A percentile compares a stretch with the other conserved stretches of the same genome.
These are phyloP conservation scores for Podospora pseudoanserina DNA, from an alignment of 495 filamentous ascomycete genomes.

Conservation along the genomic window DNA sequence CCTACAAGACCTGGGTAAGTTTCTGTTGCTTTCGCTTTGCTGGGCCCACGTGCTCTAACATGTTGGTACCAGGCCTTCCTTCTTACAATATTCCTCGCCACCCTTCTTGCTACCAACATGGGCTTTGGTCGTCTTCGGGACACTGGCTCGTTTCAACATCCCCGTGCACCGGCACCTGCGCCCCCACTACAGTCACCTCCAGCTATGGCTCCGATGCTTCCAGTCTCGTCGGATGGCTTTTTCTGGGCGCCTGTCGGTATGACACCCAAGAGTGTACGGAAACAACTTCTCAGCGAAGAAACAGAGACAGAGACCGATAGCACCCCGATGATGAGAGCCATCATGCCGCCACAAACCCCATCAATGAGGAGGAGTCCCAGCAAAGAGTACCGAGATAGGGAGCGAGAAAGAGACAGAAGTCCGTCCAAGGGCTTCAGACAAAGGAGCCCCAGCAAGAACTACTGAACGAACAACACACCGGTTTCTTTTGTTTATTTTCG, in stretches of 20 bases:
- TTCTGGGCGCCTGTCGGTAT: conserved; percentile 42
- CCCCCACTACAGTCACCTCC: conserved; percentile 35
- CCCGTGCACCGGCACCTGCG: conserved; percentile 17
- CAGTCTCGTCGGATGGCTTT: conserved; percentile 25
- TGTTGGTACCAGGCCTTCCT: conserved; percentile 46
- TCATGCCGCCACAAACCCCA: conserved; percentile 41
- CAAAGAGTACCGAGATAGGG: conserved; percentile 24
- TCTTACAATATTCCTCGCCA: conserved; percentile 52
- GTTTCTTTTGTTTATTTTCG: not conserved
- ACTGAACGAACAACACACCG: conserved; percentile 19
- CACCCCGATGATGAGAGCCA: conserved; percentile 33
- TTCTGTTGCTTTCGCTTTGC: conserved; percentile 32
- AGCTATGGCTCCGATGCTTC: conserved; percentile 8
- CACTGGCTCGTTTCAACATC: conserved; percentile 18
- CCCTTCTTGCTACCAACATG: conserved; percentile 54
- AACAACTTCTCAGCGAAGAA: conserved; percentile 34
- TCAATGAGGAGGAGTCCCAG: conserved; percentile 40
- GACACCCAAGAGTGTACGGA: conserved; percentile 41
- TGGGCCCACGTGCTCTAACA: conserved; percentile 23
- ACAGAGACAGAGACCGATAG: conserved; percentile 46
- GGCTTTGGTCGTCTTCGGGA: conserved; percentile 44
- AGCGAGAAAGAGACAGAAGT: conserved; percentile 39
- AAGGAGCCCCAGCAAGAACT: conserved; percentile 40
- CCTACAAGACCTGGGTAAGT: conserved; percentile 63
- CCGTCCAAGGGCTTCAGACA: conserved; percentile 35